Percentiles rank a stretch among this genome's conserved stretches.
Conservation (phyloP, 306 rosid genomes). For the Gastrolobium bilobum region DNA sequence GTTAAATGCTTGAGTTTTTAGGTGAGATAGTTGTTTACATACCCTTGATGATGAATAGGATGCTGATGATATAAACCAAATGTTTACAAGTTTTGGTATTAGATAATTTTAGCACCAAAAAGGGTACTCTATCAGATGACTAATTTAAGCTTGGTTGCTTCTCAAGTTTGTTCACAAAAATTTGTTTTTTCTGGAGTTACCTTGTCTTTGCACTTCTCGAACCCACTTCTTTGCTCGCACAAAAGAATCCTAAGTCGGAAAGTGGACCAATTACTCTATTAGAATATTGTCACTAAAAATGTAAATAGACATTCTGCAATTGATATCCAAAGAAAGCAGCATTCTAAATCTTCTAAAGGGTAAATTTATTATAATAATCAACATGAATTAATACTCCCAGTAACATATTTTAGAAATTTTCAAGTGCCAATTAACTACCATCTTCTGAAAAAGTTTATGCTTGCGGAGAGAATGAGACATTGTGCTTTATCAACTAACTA, state of each 20-base stretch:
- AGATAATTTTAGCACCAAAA: neutral
- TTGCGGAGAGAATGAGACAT: too few species aligned
- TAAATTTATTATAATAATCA: neutral
- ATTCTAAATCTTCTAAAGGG: neutral
- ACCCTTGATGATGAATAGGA: neutral
- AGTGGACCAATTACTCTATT: constrained; percentile 28
- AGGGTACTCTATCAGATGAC: neutral
- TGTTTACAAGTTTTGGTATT: neutral
- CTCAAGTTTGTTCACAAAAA: constrained; percentile 4
- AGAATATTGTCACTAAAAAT: constrained; percentile 19
- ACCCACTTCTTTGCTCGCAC: constrained; percentile 86
- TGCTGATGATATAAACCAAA: neutral
- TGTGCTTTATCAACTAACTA: neutral
- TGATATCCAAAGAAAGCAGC: constrained; percentile 3
- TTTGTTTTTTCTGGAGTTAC: constrained; percentile 49
- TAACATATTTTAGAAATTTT: neutral
- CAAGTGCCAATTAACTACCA: too few species aligned
- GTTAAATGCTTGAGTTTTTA: too few species aligned
- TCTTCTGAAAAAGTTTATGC: too few species aligned
- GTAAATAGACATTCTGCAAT: neutral
- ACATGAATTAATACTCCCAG: neutral
- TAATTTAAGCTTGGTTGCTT: constrained; percentile 10
- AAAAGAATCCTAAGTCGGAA: constrained; percentile 76
- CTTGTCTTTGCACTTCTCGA: constrained; percentile 87
- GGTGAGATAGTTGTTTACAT: neutral